These are phyloP conservation scores for Hypoxylon trugodes DNA, from an alignment of 495 filamentous ascomycete species.

Conservation along the genomic window DNA sequence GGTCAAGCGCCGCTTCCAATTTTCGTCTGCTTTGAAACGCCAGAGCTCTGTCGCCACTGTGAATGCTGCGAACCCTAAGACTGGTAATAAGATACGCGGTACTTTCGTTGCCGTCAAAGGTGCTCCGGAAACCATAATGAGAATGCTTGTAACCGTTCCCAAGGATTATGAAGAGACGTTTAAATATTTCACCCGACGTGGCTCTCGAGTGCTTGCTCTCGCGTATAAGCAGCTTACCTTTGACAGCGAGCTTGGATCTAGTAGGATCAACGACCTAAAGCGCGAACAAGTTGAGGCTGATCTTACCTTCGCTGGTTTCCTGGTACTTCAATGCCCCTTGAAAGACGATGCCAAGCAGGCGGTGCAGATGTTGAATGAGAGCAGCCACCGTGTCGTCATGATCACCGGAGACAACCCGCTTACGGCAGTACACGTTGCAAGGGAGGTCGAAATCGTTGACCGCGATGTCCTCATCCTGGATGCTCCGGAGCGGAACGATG, in stretches of 20 bases:
- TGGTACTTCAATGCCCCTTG: constrained; percentile 92
- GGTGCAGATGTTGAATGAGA: constrained; percentile 97
- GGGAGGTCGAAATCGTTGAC: constrained; percentile 96
- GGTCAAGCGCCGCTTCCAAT: constrained; percentile 96
- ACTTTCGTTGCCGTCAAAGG: constrained; percentile 97
- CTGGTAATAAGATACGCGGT: constrained; percentile 74
- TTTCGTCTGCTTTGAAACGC: constrained; percentile 94
- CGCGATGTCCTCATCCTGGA: constrained; percentile 94
- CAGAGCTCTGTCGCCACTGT: constrained; percentile 93
- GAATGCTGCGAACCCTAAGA: constrained; percentile 68
- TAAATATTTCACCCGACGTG: constrained; percentile 96
- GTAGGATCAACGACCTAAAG: constrained; percentile 89
- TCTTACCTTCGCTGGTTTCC: constrained; percentile 90
- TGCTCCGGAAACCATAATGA: constrained; percentile 93
- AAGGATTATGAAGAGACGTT: constrained; percentile 96
- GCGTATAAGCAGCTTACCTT: constrained; percentile 89
- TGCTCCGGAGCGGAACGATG: constrained; percentile 87
- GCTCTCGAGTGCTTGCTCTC: constrained; percentile 90
- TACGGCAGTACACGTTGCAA: constrained; percentile 94
- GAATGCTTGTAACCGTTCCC: constrained; percentile 85
- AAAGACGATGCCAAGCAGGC: constrained; percentile 96
- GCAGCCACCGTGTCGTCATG: constrained; percentile 98
- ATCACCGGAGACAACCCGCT: constrained; percentile 99
- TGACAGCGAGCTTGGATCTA: constrained; percentile 80
- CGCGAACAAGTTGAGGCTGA: constrained; percentile 90